Evolutionary conservation across 331 rosid genomes (phyloP), one percentile per base, ranked within the genome.

Genomic region (Pyrus hybrid): DNA sequence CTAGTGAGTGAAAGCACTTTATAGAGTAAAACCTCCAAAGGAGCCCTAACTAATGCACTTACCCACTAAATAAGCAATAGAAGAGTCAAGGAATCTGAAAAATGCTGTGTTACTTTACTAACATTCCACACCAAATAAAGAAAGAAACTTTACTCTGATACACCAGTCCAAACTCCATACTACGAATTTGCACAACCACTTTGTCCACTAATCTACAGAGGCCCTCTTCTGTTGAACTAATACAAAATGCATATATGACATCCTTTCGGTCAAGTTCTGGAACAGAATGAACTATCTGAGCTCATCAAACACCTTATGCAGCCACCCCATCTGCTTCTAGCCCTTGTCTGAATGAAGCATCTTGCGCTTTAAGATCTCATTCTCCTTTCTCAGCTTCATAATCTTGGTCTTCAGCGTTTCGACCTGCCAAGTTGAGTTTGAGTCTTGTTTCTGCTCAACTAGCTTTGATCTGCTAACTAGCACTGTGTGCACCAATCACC

Each of bases 351-450:
- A 45, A 18, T 41, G 60, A 67, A 82, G 70, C 25, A 82, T 76
- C 82, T 76, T 82, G 71, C 91, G 86, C 76, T 80, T 85, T 12
- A 87, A 80, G 54, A 85, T 88, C 81, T 86, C 87, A 7, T 83
- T 86, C 73, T 87, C 97, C 83, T 71, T 86, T 75, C 91, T 80
- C 54, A 84, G 78, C 73, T 85, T 85, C 88, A 83, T 85, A 35
- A 87, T 89, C 82, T 81, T 86, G 83, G 76, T 85, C 82, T 86
- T 81, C 28, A 86, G 91, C n/a, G 82, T 87, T 83, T 86, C 92
- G 65, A 81, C 87, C 32, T 78, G 87, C 79, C 88, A 74, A 82
- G 69, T 71, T 62, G 89, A 80, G 51, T 86, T 83, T 74, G 76
- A 67, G 77, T 86, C 85, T 61, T 80, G 88, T 64, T 89, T 90